Conservation (phyloP, 441 rosid genomes). For the Biscutella auriculata region DNA sequence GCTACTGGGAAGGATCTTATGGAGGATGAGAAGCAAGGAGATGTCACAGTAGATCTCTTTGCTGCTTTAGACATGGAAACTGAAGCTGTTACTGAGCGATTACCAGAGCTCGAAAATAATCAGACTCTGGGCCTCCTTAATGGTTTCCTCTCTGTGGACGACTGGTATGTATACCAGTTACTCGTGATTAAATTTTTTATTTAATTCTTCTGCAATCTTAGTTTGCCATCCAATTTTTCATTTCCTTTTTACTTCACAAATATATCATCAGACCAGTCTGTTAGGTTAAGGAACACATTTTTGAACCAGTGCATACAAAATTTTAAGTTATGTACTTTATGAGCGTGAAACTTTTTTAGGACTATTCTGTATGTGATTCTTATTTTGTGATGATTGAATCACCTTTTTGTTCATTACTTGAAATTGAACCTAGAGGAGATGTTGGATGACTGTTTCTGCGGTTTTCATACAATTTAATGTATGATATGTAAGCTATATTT, state of each 20-base stretch:
- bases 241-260: background rate
- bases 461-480: background rate
- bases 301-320: conserved; percentile 4
- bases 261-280: conserved; percentile 7
- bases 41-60: conserved; percentile 85
- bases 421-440: background rate
- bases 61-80: conserved; percentile 90
- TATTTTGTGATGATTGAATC: background rate
- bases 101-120: conserved; percentile 72
- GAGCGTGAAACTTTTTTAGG: conserved; percentile 4
- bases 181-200: background rate
- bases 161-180: conserved; percentile 50
- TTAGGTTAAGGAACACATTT: background rate
- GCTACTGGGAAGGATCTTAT: conserved; percentile 99
- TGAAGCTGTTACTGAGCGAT: conserved; percentile 76
- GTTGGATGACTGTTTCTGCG: conserved; percentile 1
- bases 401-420: conserved; percentile 6
- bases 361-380: background rate
- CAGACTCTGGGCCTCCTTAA: conserved; percentile 89
- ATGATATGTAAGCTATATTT: too few relatives aligned
- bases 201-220: background rate
- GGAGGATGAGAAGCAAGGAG: conserved; percentile 99
- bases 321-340: conserved; percentile 1
- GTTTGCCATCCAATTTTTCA: conserved; percentile 2
- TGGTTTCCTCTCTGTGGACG: conserved; percentile 95